These are phyloP conservation scores for Chlorophyllum brunneum DNA, from an alignment of 768 basidiomycete species.

Conservation along the genomic window DNA sequence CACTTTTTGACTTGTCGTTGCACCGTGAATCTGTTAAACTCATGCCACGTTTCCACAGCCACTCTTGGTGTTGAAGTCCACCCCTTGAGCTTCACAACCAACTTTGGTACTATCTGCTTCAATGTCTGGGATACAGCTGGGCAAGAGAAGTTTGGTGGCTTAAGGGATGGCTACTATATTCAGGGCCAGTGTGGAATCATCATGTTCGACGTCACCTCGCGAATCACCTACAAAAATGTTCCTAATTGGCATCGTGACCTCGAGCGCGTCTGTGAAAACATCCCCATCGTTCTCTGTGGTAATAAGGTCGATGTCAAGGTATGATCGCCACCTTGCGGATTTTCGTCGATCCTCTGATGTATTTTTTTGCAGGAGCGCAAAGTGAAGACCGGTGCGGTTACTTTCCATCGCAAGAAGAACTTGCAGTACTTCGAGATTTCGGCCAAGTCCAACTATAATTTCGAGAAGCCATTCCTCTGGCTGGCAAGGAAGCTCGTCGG, in stretches of 20 bases:
- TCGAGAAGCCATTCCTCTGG: conserved; percentile 99
- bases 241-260: conserved; percentile 99
- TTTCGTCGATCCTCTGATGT: conserved; percentile 9
- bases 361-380: conserved; percentile 79
- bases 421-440: conserved; percentile 99
- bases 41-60: conserved; percentile 46
- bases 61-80: conserved; percentile 99
- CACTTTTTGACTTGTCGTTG: conserved; percentile 10
- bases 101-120: conserved; percentile 98
- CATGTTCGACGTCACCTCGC: conserved; percentile 99
- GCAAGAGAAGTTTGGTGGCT: conserved; percentile 99
- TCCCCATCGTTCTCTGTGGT: conserved; percentile 98
- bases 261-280: conserved; percentile 99
- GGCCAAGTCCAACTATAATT: conserved; percentile 99
- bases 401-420: conserved; percentile 99
- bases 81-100: conserved; percentile 93
- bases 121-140: conserved; percentile 99
- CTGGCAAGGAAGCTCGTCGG: conserved; percentile 96
- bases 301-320: conserved; percentile 99
- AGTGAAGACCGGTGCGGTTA: conserved; percentile 97
- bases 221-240: conserved; percentile 99
- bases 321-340: conserved; percentile 19
- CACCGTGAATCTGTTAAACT: conserved; percentile 15
- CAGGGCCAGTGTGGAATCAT: conserved; percentile 99
- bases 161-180: conserved; percentile 95